phyloP scores from a whole-genome alignment of 1,284 basidiomycete species.

The Gymnopus androsaceus region DNA sequence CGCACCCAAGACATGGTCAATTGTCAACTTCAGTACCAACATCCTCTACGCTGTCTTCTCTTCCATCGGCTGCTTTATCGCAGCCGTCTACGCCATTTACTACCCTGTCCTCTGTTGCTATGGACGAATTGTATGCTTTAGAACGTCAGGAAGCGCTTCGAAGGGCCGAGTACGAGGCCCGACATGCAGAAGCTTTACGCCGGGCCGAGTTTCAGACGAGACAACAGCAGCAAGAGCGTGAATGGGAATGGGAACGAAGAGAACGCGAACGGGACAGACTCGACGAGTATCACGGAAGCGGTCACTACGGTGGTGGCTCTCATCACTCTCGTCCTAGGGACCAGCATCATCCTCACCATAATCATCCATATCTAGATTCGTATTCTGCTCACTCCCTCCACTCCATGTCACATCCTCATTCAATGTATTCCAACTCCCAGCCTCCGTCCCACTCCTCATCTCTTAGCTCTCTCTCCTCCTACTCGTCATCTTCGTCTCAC shows the following conservation, averaged over 20 bases:
- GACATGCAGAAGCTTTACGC: constrained; percentile 77
- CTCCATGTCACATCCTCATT: background rate
- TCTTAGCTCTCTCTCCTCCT: constrained; percentile 1
- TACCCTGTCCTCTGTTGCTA: constrained; percentile 78
- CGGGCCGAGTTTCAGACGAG: constrained; percentile 77
- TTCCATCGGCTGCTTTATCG: background rate
- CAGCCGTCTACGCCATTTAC: constrained; percentile 52
- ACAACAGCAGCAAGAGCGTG: constrained; percentile 1
- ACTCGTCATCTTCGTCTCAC: background rate
- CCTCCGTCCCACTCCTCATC: constrained; percentile 5
- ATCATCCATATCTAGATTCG: constrained; percentile 1
- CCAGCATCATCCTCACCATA: constrained; percentile 1
- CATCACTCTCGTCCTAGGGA: constrained; percentile 3
- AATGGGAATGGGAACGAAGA: constrained; percentile 1
- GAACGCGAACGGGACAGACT: constrained; percentile 2
- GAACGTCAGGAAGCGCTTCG: constrained; percentile 83
- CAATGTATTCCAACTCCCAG: background rate
- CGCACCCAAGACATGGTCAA: constrained; percentile 42
- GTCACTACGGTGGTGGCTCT: constrained; percentile 2
- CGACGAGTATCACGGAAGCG: background rate
- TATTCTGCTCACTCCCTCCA: background rate
- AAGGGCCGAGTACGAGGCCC: constrained; percentile 82
- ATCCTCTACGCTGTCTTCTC: constrained; percentile 16
- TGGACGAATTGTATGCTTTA: constrained; percentile 85
- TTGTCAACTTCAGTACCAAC: background rate